Conservation (phyloP, 306 rosid genomes). For the Trifolium subterraneum region DNA sequence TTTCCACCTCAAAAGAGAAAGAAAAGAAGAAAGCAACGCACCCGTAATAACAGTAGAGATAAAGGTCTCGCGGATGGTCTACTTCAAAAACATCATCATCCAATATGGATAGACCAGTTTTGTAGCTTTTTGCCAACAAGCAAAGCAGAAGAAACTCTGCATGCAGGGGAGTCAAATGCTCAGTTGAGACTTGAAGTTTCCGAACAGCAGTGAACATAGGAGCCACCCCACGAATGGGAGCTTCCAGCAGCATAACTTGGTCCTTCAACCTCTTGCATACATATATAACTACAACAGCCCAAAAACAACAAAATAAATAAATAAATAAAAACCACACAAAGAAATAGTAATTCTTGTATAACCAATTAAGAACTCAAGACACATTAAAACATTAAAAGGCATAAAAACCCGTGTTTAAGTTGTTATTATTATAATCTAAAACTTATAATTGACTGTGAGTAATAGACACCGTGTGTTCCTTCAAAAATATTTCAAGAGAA, state of each 20-base stretch:
- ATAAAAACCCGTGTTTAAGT: background rate
- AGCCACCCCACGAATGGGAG: slow-evolving; percentile 88
- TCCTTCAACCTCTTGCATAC: slow-evolving; percentile 86
- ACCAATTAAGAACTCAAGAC: background rate
- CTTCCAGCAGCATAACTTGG: slow-evolving; percentile 68
- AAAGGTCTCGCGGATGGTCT: slow-evolving; percentile 89
- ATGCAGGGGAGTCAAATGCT: slow-evolving; percentile 81
- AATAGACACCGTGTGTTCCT: background rate
- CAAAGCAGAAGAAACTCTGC: slow-evolving; percentile 90
- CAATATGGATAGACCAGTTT: slow-evolving; percentile 78
- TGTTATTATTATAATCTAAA: background rate
- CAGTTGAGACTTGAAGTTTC: slow-evolving; percentile 73
- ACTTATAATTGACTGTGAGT: background rate
- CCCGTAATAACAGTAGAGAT: slow-evolving; percentile 97
- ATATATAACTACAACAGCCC: slow-evolving; percentile 61
- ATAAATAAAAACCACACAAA: background rate
- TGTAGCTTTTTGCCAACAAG: slow-evolving; percentile 81
- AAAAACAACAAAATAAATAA: background rate
- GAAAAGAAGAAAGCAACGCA: slow-evolving; percentile 46
- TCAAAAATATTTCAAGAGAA: slow-evolving; percentile 1
- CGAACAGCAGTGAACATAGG: slow-evolving; percentile 75
- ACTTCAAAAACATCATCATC: slow-evolving; percentile 76
- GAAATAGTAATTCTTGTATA: slow-evolving; percentile 4
- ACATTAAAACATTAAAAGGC: slow-evolving; percentile 3
- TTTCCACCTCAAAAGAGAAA: slow-evolving; percentile 5